Base-by-base conservation (phyloP, 2,329 filamentous ascomycete genomes). In the Aspergillus uvarum region DNA sequence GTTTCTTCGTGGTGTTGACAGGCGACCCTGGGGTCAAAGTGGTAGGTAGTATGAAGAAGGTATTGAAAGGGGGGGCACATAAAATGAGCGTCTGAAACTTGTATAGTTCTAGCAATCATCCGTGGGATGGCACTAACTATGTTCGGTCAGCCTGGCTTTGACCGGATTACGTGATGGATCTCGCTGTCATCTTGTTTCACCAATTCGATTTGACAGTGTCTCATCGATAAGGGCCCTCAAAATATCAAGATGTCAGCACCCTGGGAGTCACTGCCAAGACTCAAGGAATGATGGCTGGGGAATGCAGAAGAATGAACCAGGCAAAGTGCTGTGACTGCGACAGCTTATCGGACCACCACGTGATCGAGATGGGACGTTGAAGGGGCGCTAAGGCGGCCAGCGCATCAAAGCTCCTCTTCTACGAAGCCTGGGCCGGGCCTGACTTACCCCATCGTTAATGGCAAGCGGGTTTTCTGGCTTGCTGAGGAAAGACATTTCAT, bases 231-330 rank as follows among this genome's bases (percentile, higher is more conserved):
- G 29, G 16, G 14, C 22, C n/a, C n/a, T 2, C 12, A 10, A 16
- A 24, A 50, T 29, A 22, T 4, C 12, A 29, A 22, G 22, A 29
- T 12, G 22, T 2, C 7, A 5, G 22, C 16, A 50, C 5, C 14
- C 14, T n/a, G n/a, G 12, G 35, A 16, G 32, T 44, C 22, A 19
- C n/a, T 29, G 51, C 24, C 32, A 53, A 53, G 51, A 21, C 32
- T 24, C 42, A 10, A 47, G 10, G 48, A 44, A 59, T 55, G 51
- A 5, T 24, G 22, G 21, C n/a, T 80, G 84, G 6, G 82, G 73
- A 61, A 44, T 16, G 22, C 14, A 22, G 19, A 14, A 11, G 11
- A 24, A 38, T 47, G 26, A 51, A 38, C 24, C 26, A 35, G 24
- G 31, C n/a, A 24, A 22, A 48, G 8, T n/a, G 21, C 26, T 57